Percentiles rank a stretch among this genome's conserved stretches.
Evolutionary conservation across 495 filamentous ascomycete species (phyloP).

Genomic region (Pyrenopolyporus hunteri): DNA sequence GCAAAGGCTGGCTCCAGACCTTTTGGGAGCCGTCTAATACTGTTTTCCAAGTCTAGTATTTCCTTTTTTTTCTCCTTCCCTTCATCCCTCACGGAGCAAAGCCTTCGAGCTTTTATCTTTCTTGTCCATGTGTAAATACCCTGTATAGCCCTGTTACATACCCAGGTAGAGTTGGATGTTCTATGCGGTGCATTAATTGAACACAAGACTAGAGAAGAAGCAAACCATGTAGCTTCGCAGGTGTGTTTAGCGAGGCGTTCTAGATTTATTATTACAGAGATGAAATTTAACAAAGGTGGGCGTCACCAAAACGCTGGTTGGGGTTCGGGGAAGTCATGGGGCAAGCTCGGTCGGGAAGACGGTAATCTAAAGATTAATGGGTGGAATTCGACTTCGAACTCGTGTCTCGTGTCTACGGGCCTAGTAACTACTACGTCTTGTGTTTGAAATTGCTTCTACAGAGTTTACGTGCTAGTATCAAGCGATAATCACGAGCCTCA

Average conservation of each 20-base stretch:
- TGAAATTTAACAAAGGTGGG: background rate
- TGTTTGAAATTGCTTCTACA: too few relatives aligned
- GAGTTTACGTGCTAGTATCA: too few relatives aligned
- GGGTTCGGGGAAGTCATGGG: background rate
- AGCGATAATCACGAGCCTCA: too few relatives aligned
- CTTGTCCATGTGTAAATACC: constrained; percentile 26
- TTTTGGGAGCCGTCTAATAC: constrained; percentile 13
- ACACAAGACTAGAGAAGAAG: constrained; percentile 2
- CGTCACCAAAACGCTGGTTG: background rate
- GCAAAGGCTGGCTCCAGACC: constrained; percentile 9
- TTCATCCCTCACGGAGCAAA: background rate
- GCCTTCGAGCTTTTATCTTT: constrained; percentile 33
- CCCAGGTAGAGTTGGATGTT: constrained; percentile 15
- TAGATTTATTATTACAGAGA: constrained; percentile 1
- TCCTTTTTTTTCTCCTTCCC: background rate
- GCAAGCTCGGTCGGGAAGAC: constrained; percentile 2
- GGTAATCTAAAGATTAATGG: too few relatives aligned
- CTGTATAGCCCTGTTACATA: constrained; percentile 16
- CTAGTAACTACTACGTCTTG: too few relatives aligned
- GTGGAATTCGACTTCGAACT: too few relatives aligned
- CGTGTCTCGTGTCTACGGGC: too few relatives aligned
- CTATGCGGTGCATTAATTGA: constrained; percentile 1
- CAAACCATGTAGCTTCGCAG: background rate
- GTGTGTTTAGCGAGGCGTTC: constrained; percentile 19
- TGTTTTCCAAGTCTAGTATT: constrained; percentile 9